Conservation (phyloP, 2,329 filamentous ascomycete genomes). For the Clonostachys solani region DNA sequence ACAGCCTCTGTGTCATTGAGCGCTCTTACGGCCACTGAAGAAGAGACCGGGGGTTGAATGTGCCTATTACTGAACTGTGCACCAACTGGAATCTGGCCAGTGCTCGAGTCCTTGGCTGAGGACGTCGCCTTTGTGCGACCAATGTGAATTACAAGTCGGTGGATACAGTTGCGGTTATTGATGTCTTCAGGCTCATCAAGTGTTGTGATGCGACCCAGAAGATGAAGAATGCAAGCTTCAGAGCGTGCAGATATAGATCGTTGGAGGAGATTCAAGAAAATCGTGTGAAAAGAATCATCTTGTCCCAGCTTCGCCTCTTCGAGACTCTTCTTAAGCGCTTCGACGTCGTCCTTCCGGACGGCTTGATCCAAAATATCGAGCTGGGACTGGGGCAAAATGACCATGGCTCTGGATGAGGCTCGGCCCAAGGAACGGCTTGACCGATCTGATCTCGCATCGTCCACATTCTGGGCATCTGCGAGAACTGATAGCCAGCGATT, state of each 20-base stretch:
- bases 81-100: conserved; percentile 42
- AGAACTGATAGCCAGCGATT: conserved; percentile 90
- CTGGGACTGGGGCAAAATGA: conserved; percentile 65
- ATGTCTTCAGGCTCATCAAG: conserved; percentile 89
- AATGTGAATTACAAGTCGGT: conserved; percentile 88
- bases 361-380: conserved; percentile 71
- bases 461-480: conserved; percentile 69
- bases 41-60: conserved; percentile 73
- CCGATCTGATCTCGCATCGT: conserved; percentile 70
- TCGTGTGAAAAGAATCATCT: conserved; percentile 45
- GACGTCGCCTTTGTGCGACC: conserved; percentile 63
- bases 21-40: conserved; percentile 53
- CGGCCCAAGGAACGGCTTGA: conserved; percentile 75
- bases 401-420: conserved; percentile 68
- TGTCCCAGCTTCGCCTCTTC: conserved; percentile 45
- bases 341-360: conserved; percentile 63
- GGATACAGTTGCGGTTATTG: conserved; percentile 89
- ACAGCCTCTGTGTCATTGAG: conserved; percentile 65
- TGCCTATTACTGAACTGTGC: conserved; percentile 63
- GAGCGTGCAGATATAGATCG: conserved; percentile 69
- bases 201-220: conserved; percentile 64
- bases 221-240: conserved; percentile 63
- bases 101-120: conserved; percentile 45
- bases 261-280: conserved; percentile 80
- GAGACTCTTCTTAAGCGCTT: conserved; percentile 51